phyloP scores from a whole-genome alignment of 805 yeast genomes.

The Candida sonorensis region DNA sequence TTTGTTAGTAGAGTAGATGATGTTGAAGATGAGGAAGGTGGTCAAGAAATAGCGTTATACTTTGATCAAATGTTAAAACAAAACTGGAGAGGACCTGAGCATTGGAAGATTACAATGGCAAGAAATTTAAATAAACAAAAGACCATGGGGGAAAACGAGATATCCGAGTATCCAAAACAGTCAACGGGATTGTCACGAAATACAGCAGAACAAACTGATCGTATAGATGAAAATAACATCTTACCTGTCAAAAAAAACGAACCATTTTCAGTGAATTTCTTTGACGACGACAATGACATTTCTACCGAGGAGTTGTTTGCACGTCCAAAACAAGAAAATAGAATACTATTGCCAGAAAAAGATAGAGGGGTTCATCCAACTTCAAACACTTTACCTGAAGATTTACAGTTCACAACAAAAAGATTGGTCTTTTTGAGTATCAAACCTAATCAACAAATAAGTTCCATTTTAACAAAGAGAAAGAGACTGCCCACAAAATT shows the following conservation, averaged over 20 bases:
- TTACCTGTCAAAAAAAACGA: slow-evolving; percentile 7
- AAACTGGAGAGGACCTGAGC: slow-evolving; percentile 90
- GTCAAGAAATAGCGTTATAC: slow-evolving; percentile 53
- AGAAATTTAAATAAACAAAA: slow-evolving; percentile 6
- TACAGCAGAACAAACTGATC: too few species aligned
- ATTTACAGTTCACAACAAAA: slow-evolving; percentile 42
- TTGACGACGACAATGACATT: slow-evolving; percentile 18
- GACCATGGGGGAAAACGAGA: background rate
- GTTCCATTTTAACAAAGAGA: slow-evolving; percentile 20
- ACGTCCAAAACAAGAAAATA: slow-evolving; percentile 15
- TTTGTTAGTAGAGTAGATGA: slow-evolving; percentile 16
- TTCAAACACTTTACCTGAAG: slow-evolving; percentile 38
- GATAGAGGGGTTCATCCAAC: slow-evolving; percentile 19
- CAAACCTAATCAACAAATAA: slow-evolving; percentile 33
- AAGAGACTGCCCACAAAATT: slow-evolving; percentile 13
- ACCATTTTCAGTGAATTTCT: slow-evolving; percentile 20
- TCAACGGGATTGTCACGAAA: too few species aligned
- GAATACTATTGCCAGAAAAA: slow-evolving; percentile 18
- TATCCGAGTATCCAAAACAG: background rate
- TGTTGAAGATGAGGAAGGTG: slow-evolving; percentile 29
- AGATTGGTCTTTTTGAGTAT: slow-evolving; percentile 38
- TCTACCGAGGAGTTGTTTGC: slow-evolving; percentile 22
- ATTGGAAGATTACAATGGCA: slow-evolving; percentile 70
- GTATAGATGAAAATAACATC: slow-evolving; percentile 4
- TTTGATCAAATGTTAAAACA: slow-evolving; percentile 65